Base-by-base conservation (phyloP, 164 flowering plant genomes). In the Chloranthus sessilifolius region DNA sequence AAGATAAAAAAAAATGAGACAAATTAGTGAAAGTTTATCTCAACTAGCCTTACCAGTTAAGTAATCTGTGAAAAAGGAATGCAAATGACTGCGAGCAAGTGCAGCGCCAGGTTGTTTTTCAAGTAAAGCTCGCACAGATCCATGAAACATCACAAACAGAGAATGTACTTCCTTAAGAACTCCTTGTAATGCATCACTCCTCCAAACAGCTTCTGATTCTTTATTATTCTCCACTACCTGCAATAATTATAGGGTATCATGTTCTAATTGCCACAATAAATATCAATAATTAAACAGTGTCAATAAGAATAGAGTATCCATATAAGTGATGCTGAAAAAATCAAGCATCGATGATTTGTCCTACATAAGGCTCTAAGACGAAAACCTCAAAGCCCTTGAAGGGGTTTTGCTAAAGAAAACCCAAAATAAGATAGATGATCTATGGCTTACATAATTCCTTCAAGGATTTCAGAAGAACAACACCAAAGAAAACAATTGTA, bases 91-190 rank as follows among this genome's bases (percentile, higher is more conserved):
- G 20, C 99, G 82, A 49, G 64, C 61, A 52, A 79, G 74, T 58
- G 71, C 96, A 45, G 96, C 99, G 53, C 71, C 62, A 22, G 96
- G 85, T 58, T 94, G 90, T 64, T 72, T 87, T 56, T 86, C 95
- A 57, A 89, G 88, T 75, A 87, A 59, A 35, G 75, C 65, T 68
- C 97, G 77, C 49, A 87, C 49, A 62, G 95, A 65, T 68, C 99
- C 99, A 77, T 84, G 60, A 77, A 94, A 94, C 95, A 83, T 83
- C 39, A 73, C 55, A 38, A 94, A 94, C 50, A 94, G 96, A 43
- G 90, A 82, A 67, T 94, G 95, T 22, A 83, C 77, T 81, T 94
- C 97, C 57, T 80, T 81, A 43, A 94, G 96, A 68, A 94, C 74
- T 44, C 59, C 72, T 36, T 69, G 70, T 47, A 94, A 68, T 43